phyloP scores from a whole-genome alignment of 208 protist species.

The Leishmania turanica region DNA sequence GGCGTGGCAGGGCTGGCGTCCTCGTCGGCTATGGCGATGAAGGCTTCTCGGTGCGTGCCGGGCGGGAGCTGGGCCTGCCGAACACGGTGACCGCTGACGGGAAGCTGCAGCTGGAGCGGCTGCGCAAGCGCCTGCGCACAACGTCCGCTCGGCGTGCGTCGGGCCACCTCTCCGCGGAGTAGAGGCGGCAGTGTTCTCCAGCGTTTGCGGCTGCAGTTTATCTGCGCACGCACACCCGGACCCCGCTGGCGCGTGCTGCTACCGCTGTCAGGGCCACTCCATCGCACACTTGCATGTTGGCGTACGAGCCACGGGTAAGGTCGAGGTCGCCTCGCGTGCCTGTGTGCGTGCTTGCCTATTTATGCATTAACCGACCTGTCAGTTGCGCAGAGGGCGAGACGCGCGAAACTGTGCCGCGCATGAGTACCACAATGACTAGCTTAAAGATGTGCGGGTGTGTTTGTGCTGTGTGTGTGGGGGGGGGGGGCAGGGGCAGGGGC shows the following conservation, averaged over 20 bases:
- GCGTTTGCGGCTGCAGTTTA: background rate
- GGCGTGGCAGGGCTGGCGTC: conserved; percentile 22
- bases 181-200: conserved; percentile 1
- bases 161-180: conserved; percentile 7
- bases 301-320: background rate
- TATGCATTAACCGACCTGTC: background rate
- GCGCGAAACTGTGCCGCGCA: background rate
- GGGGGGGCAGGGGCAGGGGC: background rate
- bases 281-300: background rate
- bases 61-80: conserved; percentile 57
- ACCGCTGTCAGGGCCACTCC: background rate
- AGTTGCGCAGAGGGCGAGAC: background rate
- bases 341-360: background rate
- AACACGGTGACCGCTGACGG: conserved; percentile 75
- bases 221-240: background rate
- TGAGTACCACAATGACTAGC: background rate
- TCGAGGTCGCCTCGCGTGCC: background rate
- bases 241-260: background rate
- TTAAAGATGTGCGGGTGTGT: background rate
- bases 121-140: conserved; percentile 69
- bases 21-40: conserved; percentile 73
- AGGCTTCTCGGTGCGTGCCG: conserved; percentile 73
- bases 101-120: conserved; percentile 48
- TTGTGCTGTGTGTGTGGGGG: background rate
- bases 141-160: conserved; percentile 18